Evolutionary conservation across 805 yeast genomes (phyloP), one percentile per base, ranked within the genome.

Genomic region (Candida peoriensis): DNA sequence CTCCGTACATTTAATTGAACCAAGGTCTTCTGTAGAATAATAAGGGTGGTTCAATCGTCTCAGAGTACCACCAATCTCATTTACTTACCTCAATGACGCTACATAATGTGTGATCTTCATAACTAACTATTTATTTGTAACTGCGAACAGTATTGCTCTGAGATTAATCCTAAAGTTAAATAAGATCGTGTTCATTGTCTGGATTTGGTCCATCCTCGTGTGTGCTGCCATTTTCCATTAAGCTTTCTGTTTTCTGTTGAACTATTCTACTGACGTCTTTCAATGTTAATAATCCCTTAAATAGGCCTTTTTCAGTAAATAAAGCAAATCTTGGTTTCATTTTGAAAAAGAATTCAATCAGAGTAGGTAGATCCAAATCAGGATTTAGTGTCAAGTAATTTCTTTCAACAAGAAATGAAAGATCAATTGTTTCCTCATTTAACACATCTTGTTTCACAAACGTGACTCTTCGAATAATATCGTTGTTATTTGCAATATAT

Each of bases 341-440:
- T 31, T 54, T 55, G 37, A 44, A 51, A 36, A 57, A 53, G 3
- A 55, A 34, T 19, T 57, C 60, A 12, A 47, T 44, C 7, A 56
- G 28, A 10, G 58, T 45, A 0, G 55, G 52, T 8, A 57, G 24
- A 12, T 52, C 48, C 10, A 50, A 15, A 12, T 37, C 37, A 3
- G 50, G 41, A 19, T 25, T 44, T 14, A 52, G 20, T 1, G 42
- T 37, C 1, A 45, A 30, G 21, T 47, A 46, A 12, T 42, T 45
- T 12, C 36, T 36, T 21, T 50, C 57, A 6, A 50, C 36, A 5
- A 52, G 19, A 8, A 34, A 36, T 9, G 43, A 37, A 4, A 48
- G 18, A n/a, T 37, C 37, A 13, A 42, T 14, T 1, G 26, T 12
- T 4, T 25, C 25, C 6, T 30, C 32, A 5, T 34, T 28, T 6